Conservation (phyloP, 768 basidiomycete genomes). For the Heimioporus sp. region DNA sequence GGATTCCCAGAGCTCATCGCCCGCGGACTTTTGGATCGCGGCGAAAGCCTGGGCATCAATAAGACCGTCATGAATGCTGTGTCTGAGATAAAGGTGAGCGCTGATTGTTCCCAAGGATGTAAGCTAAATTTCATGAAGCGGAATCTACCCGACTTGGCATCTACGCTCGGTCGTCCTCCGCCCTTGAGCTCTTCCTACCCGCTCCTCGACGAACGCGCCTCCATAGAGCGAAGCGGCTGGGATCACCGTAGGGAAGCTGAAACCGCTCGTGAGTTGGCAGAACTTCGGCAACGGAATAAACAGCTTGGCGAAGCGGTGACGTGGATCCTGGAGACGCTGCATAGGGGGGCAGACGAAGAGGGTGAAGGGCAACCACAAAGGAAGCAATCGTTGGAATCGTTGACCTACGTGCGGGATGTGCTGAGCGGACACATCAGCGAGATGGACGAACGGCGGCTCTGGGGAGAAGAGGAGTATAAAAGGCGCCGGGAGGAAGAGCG, state of each 20-base stretch:
- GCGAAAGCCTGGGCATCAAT: conserved; percentile 82
- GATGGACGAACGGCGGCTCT: conserved; percentile 66
- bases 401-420: conserved; percentile 77
- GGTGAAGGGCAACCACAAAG: conserved; percentile 41
- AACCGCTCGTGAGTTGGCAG: conserved; percentile 60
- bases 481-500: conserved; percentile 34
- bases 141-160: conserved; percentile 83
- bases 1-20: conserved; percentile 72
- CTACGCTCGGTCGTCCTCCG: conserved; percentile 59
- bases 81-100: conserved; percentile 66
- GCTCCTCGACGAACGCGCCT: conserved; percentile 54
- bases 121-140: conserved; percentile 44
- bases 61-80: conserved; percentile 80
- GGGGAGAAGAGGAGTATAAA: conserved; percentile 49
- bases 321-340: conserved; percentile 72
- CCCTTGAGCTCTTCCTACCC: conserved; percentile 53
- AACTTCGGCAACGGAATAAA: conserved; percentile 56
- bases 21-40: conserved; percentile 67
- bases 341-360: conserved; percentile 47
- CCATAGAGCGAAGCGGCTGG: conserved; percentile 64
- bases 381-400: conserved; percentile 68
- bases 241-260: conserved; percentile 69
- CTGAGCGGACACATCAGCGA: conserved; percentile 51
- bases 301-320: conserved; percentile 65
- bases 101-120: neutral